Evolutionary conservation across 441 rosid genomes (phyloP), one percentile per base, ranked within the genome.

Genomic region (Flueggea neowawraea): DNA sequence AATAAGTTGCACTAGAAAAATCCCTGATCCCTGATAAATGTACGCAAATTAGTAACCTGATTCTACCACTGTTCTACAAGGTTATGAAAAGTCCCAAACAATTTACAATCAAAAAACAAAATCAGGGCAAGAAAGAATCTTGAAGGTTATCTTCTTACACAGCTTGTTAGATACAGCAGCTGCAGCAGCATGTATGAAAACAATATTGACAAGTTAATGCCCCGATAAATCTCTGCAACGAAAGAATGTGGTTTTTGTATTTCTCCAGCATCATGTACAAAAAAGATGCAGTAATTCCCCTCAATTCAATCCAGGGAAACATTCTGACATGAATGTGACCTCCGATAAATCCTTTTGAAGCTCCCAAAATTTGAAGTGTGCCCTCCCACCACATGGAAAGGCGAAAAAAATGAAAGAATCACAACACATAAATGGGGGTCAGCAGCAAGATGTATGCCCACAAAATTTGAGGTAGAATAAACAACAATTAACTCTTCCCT

Each of bases 361-460:
- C 78, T 71, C 76, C 69, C 69, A 63, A 71, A 79, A 78, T 10
- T 72, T 70, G 54, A 64, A 53, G 73, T 39, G 71, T 72, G 58
- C 72, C 79, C 79, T 77, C 76, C 76, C 58, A 52, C 71, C 64
- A 16, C 16, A 15, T 45, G 51, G 60, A 51, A 55, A 61, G 70
- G 75, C 50, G 14, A 57, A 73, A 75, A 76, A 68, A 80, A 78
- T 84, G 80, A 87, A 88, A 84, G 86, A 87, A 83, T 83, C 69
- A 72, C 74, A 64, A 72, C 72, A 73, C 66, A 51, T 22, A 73
- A 22, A 57, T 39, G 65, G 79, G 72, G 73, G 81, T 76, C 79
- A 73, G 75, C 74, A 57, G 74, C 65, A 65, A 52, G 39, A 57
- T 4, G 5, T 47, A 41, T 55, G 70, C 72, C 66, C 69, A 22